These are phyloP conservation scores for Sporothrix variecibatus DNA, from an alignment of 2,329 filamentous ascomycete genomes.

Conservation along the genomic window DNA sequence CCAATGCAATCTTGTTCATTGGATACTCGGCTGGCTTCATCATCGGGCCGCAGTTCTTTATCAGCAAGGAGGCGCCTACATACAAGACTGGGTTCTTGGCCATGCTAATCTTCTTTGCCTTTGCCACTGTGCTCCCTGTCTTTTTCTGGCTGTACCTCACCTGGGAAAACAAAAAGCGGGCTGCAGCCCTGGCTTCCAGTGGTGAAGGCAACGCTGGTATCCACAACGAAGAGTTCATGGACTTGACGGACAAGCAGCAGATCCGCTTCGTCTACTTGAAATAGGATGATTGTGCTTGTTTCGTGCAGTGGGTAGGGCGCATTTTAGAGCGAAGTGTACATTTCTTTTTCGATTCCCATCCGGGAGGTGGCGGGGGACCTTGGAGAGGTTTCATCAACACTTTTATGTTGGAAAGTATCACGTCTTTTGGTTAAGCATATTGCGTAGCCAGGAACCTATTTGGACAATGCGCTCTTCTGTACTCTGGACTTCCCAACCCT, in stretches of 20 bases:
- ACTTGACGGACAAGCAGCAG: constrained; percentile 34
- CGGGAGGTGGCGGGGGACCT: too few species aligned
- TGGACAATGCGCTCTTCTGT: too few species aligned
- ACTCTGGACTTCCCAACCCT: too few species aligned
- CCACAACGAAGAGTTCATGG: constrained; percentile 28
- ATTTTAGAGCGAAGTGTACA: too few species aligned
- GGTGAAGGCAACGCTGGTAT: not conserved
- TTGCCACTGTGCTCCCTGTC: not conserved
- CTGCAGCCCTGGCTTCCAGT: not conserved
- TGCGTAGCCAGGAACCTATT: too few species aligned
- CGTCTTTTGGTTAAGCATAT: too few species aligned
- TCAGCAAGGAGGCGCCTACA: not conserved
- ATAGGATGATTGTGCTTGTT: not conserved
- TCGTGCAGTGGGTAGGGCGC: too few species aligned
- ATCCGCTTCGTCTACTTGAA: constrained; percentile 26
- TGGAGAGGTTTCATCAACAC: too few species aligned
- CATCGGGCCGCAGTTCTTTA: constrained; percentile 29
- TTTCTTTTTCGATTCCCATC: too few species aligned
- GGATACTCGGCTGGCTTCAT: constrained; percentile 24
- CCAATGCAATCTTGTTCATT: constrained; percentile 55
- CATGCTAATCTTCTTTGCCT: not conserved
- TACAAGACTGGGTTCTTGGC: not conserved
- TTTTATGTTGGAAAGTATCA: too few species aligned
- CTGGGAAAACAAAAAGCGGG: not conserved
- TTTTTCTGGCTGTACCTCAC: not conserved